Percentiles rank a stretch among this genome's conserved stretches.
These are phyloP conservation scores for Fusarium drepaniforme DNA, from an alignment of 2,329 filamentous ascomycete genomes.

Conservation along the genomic window DNA sequence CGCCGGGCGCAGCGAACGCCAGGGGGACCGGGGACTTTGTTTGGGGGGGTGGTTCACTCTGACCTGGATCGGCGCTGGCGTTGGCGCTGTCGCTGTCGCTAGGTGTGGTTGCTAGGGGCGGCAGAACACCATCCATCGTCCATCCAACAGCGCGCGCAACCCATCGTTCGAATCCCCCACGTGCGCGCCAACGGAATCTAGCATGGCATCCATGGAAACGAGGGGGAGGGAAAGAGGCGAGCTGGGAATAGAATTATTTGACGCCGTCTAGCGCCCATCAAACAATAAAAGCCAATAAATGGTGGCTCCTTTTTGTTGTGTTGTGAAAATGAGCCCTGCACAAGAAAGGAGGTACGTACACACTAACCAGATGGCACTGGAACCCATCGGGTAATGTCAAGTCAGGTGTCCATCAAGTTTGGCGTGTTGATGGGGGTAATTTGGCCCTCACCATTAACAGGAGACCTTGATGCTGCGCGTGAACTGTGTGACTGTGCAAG, in stretches of 20 bases:
- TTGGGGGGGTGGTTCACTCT: constrained; percentile 33
- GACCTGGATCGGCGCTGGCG: constrained; percentile 31
- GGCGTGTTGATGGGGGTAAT: constrained; percentile 36
- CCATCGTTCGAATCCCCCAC: constrained; percentile 32
- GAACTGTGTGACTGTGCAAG: background rate
- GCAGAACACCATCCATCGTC: constrained; percentile 25
- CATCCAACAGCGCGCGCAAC: constrained; percentile 17
- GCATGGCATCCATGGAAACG: constrained; percentile 13
- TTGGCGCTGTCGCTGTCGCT: constrained; percentile 35
- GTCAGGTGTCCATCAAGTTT: constrained; percentile 33
- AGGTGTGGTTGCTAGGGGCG: constrained; percentile 36
- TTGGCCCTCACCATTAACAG: constrained; percentile 24
- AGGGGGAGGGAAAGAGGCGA: constrained; percentile 14
- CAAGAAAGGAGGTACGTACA: constrained; percentile 30
- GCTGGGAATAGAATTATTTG: background rate
- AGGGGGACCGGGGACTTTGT: constrained; percentile 21
- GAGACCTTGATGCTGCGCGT: background rate
- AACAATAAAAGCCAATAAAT: background rate
- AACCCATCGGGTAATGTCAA: constrained; percentile 35
- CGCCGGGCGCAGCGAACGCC: constrained; percentile 26
- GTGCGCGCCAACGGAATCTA: constrained; percentile 18
- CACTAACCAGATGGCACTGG: constrained; percentile 19
- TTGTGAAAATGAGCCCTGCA: constrained; percentile 7
- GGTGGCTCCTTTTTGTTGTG: constrained; percentile 14
- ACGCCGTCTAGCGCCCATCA: constrained; percentile 3